Conservation (phyloP, 331 rosid species). For the Malus hybrid region DNA sequence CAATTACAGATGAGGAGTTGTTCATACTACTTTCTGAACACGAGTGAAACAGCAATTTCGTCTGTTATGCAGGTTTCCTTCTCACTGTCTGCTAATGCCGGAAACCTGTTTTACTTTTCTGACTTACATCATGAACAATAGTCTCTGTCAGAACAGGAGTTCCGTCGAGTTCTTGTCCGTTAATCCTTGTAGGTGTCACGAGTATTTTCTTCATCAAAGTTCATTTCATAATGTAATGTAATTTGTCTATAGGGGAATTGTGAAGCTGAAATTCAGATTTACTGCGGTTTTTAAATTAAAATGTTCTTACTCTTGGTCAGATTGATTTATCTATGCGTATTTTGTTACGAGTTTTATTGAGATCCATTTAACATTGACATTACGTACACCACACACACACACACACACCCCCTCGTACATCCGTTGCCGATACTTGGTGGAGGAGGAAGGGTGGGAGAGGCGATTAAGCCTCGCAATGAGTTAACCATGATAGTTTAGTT, state of each 20-base stretch:
- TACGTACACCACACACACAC: background rate
- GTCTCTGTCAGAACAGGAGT: background rate
- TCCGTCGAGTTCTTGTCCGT: background rate
- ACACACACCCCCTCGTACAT: too few relatives aligned
- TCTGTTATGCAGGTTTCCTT: background rate
- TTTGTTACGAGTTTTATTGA: background rate
- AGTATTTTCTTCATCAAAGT: background rate
- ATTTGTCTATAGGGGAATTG: background rate
- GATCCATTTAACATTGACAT: background rate
- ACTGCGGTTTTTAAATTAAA: background rate
- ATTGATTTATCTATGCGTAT: background rate
- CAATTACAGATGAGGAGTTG: conserved; percentile 85
- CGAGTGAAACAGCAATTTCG: conserved; percentile 17
- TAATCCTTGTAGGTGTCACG: background rate
- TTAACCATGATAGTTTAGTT: too few relatives aligned
- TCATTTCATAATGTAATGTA: background rate
- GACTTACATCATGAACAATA: background rate
- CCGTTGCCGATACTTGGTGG: too few relatives aligned
- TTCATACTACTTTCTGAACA: conserved; percentile 63
- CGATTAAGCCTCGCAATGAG: too few relatives aligned
- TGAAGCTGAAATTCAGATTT: too few relatives aligned
- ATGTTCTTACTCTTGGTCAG: background rate
- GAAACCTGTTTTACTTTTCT: background rate
- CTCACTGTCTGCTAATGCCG: background rate
- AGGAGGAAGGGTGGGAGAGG: too few relatives aligned